Evolutionary conservation across 352 stramenopile species (phyloP).

Genomic region (Globisporangium paddicum): DNA sequence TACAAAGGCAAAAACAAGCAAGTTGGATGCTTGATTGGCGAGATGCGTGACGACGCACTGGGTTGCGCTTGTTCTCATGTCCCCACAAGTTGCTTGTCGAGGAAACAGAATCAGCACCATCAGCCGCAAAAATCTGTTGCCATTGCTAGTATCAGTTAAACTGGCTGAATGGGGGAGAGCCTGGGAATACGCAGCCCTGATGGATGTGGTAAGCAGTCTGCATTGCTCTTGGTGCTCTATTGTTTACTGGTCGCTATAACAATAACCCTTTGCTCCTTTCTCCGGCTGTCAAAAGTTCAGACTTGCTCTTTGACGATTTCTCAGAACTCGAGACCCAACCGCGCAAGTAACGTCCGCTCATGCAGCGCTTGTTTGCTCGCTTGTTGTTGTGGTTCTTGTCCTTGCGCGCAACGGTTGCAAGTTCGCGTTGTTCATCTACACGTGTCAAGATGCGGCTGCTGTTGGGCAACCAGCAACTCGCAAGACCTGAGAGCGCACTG

Average conservation of each 20-base stretch:
- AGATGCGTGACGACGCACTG: not conserved
- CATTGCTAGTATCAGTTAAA: not conserved
- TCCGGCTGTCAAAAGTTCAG: not conserved
- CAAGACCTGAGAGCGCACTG: not conserved
- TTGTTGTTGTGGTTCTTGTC: not conserved
- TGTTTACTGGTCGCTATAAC: not conserved
- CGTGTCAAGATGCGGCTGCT: not conserved
- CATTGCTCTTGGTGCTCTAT: not conserved
- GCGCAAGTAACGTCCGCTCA: not conserved
- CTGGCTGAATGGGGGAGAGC: conserved; percentile 1
- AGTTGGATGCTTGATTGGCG: not conserved
- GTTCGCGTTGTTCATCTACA: not conserved
- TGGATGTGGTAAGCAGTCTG: not conserved
- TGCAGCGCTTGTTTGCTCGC: not conserved
- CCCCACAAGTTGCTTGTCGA: not conserved
- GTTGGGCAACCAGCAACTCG: not conserved
- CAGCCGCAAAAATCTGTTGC: not conserved
- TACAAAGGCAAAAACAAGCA: not conserved
- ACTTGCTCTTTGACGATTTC: not conserved
- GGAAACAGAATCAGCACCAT: not conserved
- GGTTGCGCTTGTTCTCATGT: not conserved
- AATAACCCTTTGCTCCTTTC: not conserved
- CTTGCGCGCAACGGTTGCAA: not conserved
- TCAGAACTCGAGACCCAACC: not conserved
- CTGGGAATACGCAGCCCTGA: not conserved